Evolutionary conservation across 2,329 filamentous ascomycete species (phyloP).

Genomic region (Neopestalotiopsis sp.): DNA sequence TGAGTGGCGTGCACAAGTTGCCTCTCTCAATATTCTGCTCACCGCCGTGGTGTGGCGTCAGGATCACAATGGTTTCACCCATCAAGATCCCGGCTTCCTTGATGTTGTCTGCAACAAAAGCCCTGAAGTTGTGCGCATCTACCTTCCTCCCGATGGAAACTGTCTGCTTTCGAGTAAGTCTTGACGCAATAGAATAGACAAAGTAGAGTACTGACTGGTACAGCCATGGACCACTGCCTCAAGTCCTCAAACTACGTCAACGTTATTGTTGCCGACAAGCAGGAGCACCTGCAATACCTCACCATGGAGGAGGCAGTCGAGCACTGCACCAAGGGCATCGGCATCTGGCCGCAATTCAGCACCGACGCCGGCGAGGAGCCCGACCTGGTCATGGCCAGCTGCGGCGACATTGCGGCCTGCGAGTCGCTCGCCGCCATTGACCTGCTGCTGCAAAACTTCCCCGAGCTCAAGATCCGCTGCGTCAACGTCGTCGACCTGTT

Average conservation of each 20-base stretch:
- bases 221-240: conserved; percentile 76
- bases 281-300: conserved; percentile 79
- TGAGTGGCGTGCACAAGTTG: conserved; percentile 74
- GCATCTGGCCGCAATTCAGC: conserved; percentile 79
- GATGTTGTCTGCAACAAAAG: conserved; percentile 82
- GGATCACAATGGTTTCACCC: conserved; percentile 84
- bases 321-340: conserved; percentile 79
- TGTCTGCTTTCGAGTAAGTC: conserved; percentile 64
- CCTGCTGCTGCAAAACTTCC: conserved; percentile 72
- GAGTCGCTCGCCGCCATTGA: conserved; percentile 78
- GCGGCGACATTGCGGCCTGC: conserved; percentile 75
- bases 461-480: conserved; percentile 75
- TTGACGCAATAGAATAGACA: too few relatives aligned
- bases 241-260: conserved; percentile 80
- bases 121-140: conserved; percentile 80
- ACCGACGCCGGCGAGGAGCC: conserved; percentile 73
- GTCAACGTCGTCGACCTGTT: conserved; percentile 84
- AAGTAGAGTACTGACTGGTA: not conserved
- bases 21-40: conserved; percentile 79
- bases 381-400: conserved; percentile 77
- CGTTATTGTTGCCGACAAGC: conserved; percentile 80
- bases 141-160: conserved; percentile 81
- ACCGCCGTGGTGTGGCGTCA: conserved; percentile 82
- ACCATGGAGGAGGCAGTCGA: conserved; percentile 73
- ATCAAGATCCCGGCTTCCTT: conserved; percentile 81